phyloP scores from a whole-genome alignment of 106 monocot genomes.

The Chionographis japonica region DNA sequence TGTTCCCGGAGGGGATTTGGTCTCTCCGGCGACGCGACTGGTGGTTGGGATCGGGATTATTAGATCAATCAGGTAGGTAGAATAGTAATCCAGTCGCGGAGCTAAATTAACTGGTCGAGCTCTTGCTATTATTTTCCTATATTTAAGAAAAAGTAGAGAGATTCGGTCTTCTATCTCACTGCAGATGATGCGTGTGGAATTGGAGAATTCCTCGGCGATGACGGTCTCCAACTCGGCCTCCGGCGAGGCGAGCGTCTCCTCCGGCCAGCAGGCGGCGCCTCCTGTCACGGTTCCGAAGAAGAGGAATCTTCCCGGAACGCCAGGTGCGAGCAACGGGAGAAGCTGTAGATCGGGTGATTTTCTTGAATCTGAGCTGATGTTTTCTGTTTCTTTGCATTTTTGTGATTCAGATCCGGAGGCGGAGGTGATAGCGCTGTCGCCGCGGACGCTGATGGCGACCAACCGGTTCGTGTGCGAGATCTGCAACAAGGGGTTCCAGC shows the following conservation, averaged over 20 bases:
- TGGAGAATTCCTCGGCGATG: constrained; percentile 29
- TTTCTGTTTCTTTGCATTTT: background rate
- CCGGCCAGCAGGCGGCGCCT: constrained; percentile 12
- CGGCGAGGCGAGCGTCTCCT: constrained; percentile 38
- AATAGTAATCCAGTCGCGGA: background rate
- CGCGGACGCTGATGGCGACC: constrained; percentile 40
- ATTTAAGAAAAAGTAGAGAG: background rate
- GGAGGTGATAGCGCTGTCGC: constrained; percentile 40
- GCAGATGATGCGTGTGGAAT: constrained; percentile 23
- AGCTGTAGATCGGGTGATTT: background rate
- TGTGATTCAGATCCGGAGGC: constrained; percentile 30
- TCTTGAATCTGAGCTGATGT: background rate
- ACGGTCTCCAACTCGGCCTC: constrained; percentile 37
- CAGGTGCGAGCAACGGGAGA: constrained; percentile 19
- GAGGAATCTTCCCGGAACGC: constrained; percentile 47
- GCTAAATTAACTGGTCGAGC: background rate
- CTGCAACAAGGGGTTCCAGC: constrained; percentile 47
- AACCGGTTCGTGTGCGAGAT: constrained; percentile 54
- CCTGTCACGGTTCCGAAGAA: constrained; percentile 16
- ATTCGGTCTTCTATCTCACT: background rate
- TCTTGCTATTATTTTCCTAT: background rate
- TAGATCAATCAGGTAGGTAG: background rate
- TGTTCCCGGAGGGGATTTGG: too few species aligned
- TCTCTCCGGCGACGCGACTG: too few species aligned
- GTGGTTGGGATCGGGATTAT: too few species aligned